Percentiles rank a stretch among this genome's conserved stretches.
Evolutionary conservation across 164 flowering plant species (phyloP).

Genomic region (Cinnamomum micranthum): DNA sequence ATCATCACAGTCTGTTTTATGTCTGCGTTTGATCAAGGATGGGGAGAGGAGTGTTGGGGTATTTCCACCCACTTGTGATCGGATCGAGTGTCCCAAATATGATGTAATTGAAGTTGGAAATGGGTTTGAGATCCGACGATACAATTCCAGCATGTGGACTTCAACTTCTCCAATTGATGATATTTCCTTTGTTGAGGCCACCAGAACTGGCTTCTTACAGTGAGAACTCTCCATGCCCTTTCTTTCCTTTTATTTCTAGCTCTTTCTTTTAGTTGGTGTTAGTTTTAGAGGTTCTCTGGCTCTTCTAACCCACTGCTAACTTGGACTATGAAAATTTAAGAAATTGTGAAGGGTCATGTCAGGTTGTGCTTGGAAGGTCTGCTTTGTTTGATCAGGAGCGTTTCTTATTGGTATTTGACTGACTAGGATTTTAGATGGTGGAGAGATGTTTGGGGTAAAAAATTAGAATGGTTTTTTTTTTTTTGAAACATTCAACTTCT

Average conservation of each 20-base stretch:
- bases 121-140: constrained; percentile 77
- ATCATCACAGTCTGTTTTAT: not conserved
- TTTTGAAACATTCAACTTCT: too few species aligned
- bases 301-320: too few species aligned
- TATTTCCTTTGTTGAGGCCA: constrained; percentile 68
- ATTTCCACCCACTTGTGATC: constrained; percentile 54
- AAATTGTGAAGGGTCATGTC: too few species aligned
- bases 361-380: too few species aligned
- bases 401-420: too few species aligned
- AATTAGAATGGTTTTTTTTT: too few species aligned
- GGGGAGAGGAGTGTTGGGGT: not conserved
- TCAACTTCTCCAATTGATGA: constrained; percentile 66
- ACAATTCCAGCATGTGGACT: constrained; percentile 61
- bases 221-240: constrained; percentile 22
- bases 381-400: too few species aligned
- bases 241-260: not conserved
- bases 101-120: constrained; percentile 46
- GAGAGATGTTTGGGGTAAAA: too few species aligned
- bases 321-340: too few species aligned
- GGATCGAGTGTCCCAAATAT: constrained; percentile 79
- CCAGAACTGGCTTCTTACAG: constrained; percentile 63
- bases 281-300: too few species aligned
- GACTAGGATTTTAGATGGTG: too few species aligned
- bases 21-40: not conserved
- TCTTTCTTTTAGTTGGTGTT: not conserved